phyloP scores from a whole-genome alignment of 1,284 basidiomycete species.

The Melampsora larici-populina region DNA sequence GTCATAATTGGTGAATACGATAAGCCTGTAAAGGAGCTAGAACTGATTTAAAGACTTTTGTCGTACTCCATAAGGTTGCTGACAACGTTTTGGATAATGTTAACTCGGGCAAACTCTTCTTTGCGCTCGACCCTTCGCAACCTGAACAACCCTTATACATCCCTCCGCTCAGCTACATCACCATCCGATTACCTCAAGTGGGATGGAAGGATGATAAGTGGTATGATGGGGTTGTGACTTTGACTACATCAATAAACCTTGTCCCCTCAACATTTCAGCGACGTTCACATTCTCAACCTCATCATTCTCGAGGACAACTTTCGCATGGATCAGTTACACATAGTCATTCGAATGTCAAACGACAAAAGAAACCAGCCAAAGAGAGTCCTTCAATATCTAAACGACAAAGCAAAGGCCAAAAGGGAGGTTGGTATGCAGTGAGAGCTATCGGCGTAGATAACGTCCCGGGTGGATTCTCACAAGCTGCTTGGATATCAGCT shows the following conservation, averaged over 20 bases:
- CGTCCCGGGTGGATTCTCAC: slow-evolving; percentile 23
- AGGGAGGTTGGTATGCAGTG: slow-evolving; percentile 23
- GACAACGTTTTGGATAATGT: not conserved
- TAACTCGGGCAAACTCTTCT: not conserved
- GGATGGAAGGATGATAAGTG: slow-evolving; percentile 4
- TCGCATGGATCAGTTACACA: not conserved
- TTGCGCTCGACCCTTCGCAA: not conserved
- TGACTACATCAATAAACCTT: not conserved
- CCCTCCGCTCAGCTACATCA: not conserved
- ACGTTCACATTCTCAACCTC: not conserved
- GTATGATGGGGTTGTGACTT: not conserved
- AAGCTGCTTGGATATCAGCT: slow-evolving; percentile 9
- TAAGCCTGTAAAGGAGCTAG: not conserved
- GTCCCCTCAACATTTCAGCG: not conserved
- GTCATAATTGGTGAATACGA: not conserved
- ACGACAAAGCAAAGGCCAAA: not conserved
- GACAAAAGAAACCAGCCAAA: not conserved
- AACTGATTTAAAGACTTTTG: not conserved
- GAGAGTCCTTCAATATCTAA: no score
- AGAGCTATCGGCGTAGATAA: slow-evolving; percentile 24
- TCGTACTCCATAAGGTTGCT: not conserved
- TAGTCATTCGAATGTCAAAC: not conserved
- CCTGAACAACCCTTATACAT: not conserved
- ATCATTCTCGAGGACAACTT: not conserved
- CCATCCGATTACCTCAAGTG: not conserved